phyloP scores from a whole-genome alignment of 2,329 filamentous ascomycete species.

The Calonectria montana region DNA sequence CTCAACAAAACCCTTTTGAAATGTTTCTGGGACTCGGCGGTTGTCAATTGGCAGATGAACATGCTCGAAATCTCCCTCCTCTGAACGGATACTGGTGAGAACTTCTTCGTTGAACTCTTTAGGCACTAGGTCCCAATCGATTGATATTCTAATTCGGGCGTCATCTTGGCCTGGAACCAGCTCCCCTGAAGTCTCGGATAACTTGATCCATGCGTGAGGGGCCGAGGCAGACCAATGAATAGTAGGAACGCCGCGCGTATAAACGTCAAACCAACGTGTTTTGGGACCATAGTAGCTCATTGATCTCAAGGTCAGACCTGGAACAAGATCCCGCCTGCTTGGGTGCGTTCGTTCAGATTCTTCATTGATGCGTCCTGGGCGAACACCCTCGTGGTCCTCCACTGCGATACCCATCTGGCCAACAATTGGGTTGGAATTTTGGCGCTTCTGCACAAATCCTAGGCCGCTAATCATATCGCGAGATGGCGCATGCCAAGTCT shows the following conservation, averaged over 20 bases:
- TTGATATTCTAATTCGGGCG: conserved; percentile 24
- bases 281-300: conserved; percentile 69
- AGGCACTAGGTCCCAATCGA: conserved; percentile 54
- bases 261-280: conserved; percentile 73
- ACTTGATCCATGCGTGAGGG: conserved; percentile 61
- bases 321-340: conserved; percentile 58
- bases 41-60: conserved; percentile 67
- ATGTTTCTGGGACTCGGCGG: conserved; percentile 59
- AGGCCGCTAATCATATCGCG: conserved; percentile 66
- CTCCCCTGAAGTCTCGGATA: conserved; percentile 61
- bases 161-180: conserved; percentile 53
- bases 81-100: conserved; percentile 47
- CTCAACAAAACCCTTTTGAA: conserved; percentile 70
- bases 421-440: conserved; percentile 62
- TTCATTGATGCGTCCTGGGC: conserved; percentile 57
- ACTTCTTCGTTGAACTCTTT: conserved; percentile 39
- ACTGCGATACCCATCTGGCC: conserved; percentile 74
- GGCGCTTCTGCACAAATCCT: conserved; percentile 62
- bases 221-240: conserved; percentile 65
- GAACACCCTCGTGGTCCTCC: conserved; percentile 73
- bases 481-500: conserved; percentile 68
- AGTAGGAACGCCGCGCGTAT: conserved; percentile 64
- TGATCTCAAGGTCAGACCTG: conserved; percentile 68
- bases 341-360: conserved; percentile 63
- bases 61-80: conserved; percentile 52